Conservation (phyloP, 2,329 filamentous ascomycete genomes). For the Fusarium tanahbumbuense region DNA sequence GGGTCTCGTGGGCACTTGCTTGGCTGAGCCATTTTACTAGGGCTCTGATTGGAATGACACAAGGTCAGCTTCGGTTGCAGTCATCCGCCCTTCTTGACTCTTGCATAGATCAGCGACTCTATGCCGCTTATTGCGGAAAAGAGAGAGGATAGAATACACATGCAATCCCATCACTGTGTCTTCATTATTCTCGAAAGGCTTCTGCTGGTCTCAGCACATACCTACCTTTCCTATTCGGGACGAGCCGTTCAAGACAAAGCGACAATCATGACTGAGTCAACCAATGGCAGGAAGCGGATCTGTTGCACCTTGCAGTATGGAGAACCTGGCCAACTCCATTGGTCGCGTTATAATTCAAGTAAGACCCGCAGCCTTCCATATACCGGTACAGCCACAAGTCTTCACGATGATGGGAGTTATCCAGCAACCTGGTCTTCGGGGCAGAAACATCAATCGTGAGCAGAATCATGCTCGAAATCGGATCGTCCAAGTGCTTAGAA, state of each 20-base stretch:
- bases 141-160: background rate
- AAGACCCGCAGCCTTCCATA: slow-evolving; percentile 17
- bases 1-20: background rate
- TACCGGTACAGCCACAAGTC: slow-evolving; percentile 1
- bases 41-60: slow-evolving; percentile 29
- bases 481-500: slow-evolving; percentile 15
- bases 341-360: slow-evolving; percentile 6
- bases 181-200: slow-evolving; percentile 1
- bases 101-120: background rate
- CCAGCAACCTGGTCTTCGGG: slow-evolving; percentile 36
- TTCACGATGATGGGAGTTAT: slow-evolving; percentile 16
- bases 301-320: slow-evolving; percentile 13
- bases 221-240: slow-evolving; percentile 27
- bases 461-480: background rate
- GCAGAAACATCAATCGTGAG: slow-evolving; percentile 10
- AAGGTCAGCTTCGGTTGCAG: slow-evolving; percentile 31
- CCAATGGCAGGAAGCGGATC: slow-evolving; percentile 25
- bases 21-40: background rate
- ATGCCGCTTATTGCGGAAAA: slow-evolving; percentile 3
- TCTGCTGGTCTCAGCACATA: slow-evolving; percentile 4
- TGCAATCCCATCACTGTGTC: background rate
- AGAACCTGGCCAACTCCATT: slow-evolving; percentile 1
- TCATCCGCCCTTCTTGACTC: slow-evolving; percentile 13
- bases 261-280: background rate
- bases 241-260: slow-evolving; percentile 15